phyloP scores from a whole-genome alignment of 352 stramenopile genomes.

The Globisporangium sylvaticum region DNA sequence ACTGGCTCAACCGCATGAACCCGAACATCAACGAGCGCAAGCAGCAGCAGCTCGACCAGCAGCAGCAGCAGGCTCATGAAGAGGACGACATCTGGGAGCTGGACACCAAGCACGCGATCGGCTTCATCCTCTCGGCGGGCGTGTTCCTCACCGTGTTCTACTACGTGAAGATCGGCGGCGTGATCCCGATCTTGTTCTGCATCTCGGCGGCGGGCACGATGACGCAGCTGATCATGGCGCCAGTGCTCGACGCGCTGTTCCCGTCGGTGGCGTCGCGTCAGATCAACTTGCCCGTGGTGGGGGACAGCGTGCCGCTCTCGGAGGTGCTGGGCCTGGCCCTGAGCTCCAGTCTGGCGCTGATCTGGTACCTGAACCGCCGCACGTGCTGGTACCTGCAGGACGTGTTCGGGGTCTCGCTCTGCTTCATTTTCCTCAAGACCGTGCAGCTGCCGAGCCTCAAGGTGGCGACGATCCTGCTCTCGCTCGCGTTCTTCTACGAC shows the following conservation, averaged over 20 bases:
- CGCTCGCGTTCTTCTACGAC: conserved; percentile 93
- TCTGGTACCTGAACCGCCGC: conserved; percentile 65
- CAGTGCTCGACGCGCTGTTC: conserved; percentile 31
- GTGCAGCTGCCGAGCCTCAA: conserved; percentile 91
- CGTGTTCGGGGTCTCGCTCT: conserved; percentile 90
- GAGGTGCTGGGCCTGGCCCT: conserved; percentile 45
- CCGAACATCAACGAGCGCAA: conserved; percentile 17
- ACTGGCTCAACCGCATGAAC: conserved; percentile 19
- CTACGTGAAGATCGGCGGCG: conserved; percentile 53
- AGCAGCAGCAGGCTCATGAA: conserved; percentile 15
- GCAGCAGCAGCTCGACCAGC: conserved; percentile 22
- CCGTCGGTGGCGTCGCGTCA: conserved; percentile 32
- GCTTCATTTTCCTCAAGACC: conserved; percentile 88
- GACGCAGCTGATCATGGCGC: conserved; percentile 48
- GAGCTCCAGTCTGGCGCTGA: conserved; percentile 32
- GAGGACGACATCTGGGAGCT: conserved; percentile 51
- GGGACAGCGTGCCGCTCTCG: conserved; percentile 36
- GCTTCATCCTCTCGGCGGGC: conserved; percentile 57
- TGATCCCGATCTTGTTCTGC: conserved; percentile 69
- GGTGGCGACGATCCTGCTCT: conserved; percentile 87
- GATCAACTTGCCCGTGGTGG: conserved; percentile 30
- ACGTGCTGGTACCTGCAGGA: conserved; percentile 89
- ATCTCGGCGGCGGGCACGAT: conserved; percentile 48
- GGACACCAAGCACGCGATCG: conserved; percentile 52
- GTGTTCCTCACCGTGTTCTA: conserved; percentile 69